Percentiles rank a stretch among this genome's conserved stretches.
These are phyloP conservation scores for Eutrema salsugineum DNA, from an alignment of 441 rosid species.

Conservation along the genomic window DNA sequence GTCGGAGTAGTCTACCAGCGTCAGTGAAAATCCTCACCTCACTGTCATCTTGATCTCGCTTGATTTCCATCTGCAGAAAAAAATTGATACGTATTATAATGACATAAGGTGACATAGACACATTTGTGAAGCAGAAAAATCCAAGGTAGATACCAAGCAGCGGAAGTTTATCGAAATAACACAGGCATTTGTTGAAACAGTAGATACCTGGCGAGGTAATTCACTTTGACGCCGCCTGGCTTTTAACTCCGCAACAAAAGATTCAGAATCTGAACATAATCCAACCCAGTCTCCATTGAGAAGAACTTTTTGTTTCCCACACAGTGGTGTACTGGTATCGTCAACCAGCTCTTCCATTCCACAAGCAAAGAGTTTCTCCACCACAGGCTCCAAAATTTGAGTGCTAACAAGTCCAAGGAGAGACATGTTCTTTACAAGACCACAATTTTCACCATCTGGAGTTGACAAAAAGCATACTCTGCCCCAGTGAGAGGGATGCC, in stretches of 20 bases:
- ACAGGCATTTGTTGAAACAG: background rate
- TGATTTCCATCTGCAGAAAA: conserved; percentile 72
- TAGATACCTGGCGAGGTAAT: conserved; percentile 64
- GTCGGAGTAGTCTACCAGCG: conserved; percentile 89
- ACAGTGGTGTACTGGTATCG: conserved; percentile 47
- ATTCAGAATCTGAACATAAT: conserved; percentile 50
- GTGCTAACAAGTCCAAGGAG: conserved; percentile 78
- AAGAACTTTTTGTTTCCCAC: conserved; percentile 59
- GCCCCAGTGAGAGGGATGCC: conserved; percentile 99
- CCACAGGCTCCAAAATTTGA: conserved; percentile 46
- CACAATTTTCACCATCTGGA: conserved; percentile 98
- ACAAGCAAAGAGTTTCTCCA: conserved; percentile 41
- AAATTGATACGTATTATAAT: background rate
- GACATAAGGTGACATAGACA: background rate
- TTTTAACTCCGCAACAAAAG: conserved; percentile 59
- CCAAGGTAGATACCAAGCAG: conserved; percentile 10
- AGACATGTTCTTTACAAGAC: conserved; percentile 85
- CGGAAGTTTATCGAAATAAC: conserved; percentile 2
- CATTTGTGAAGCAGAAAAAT: background rate
- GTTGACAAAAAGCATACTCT: conserved; percentile 91
- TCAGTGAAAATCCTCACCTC: conserved; percentile 85
- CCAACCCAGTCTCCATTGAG: conserved; percentile 97
- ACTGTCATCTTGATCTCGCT: conserved; percentile 58
- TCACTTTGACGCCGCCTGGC: conserved; percentile 55
- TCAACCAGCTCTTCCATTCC: conserved; percentile 73